Conservation (phyloP, 2,329 filamentous ascomycete species). For the Aschersonia sp. region DNA sequence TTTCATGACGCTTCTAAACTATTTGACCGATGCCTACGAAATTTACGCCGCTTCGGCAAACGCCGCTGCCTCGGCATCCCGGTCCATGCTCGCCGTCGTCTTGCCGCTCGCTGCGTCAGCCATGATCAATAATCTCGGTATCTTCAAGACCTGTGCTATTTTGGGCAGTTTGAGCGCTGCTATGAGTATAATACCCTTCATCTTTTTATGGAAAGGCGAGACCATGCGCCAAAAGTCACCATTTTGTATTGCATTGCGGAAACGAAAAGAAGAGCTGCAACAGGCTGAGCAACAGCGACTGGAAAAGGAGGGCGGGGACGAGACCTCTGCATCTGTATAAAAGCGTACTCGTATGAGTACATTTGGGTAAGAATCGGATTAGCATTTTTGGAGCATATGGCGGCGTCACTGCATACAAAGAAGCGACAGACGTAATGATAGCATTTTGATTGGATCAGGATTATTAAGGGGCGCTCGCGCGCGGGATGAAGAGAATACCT, state of each 20-base stretch:
- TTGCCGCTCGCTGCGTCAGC: slow-evolving; percentile 39
- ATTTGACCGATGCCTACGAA: slow-evolving; percentile 53
- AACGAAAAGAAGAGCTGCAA: slow-evolving; percentile 32
- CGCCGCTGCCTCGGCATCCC: slow-evolving; percentile 73
- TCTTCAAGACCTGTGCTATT: slow-evolving; percentile 35
- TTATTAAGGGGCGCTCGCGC: too few species aligned
- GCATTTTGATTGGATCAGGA: background rate
- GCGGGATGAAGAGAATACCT: too few species aligned
- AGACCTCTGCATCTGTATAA: background rate
- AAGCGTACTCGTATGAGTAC: background rate
- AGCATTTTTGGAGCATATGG: too few species aligned
- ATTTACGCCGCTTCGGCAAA: slow-evolving; percentile 59
- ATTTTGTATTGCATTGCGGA: slow-evolving; percentile 46
- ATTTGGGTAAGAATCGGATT: too few species aligned
- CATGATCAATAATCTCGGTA: slow-evolving; percentile 33
- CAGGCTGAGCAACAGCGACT: slow-evolving; percentile 19
- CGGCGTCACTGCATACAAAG: too few species aligned
- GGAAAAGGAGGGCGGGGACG: slow-evolving; percentile 7
- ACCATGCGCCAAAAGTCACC: slow-evolving; percentile 39
- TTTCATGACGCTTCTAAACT: slow-evolving; percentile 50
- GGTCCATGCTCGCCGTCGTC: slow-evolving; percentile 81
- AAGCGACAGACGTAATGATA: background rate
- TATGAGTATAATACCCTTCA: slow-evolving; percentile 35
- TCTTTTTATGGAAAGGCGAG: slow-evolving; percentile 40
- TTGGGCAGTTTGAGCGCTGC: slow-evolving; percentile 33